A percentile compares a stretch with the other conserved stretches of the same genome.
Conservation (phyloP, 2,329 filamentous ascomycete genomes). For the Periconia macrospinosa region DNA sequence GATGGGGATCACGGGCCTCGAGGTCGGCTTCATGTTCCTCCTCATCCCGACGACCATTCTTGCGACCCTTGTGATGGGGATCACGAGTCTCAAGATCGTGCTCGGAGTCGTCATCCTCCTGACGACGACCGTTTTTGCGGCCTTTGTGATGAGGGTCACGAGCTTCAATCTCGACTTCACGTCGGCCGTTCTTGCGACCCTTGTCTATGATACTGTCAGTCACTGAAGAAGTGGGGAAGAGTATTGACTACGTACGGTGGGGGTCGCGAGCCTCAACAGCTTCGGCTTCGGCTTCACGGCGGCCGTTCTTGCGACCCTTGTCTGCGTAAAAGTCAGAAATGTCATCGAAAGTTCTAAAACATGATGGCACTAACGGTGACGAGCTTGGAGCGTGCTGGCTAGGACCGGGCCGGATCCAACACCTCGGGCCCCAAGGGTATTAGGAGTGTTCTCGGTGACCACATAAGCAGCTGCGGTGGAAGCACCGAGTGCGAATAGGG, state of each 20-base stretch:
- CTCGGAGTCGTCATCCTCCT: neutral
- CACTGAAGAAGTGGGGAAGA: neutral
- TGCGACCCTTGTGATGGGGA: slow-evolving; percentile 2
- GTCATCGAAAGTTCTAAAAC: neutral
- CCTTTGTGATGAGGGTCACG: slow-evolving; percentile 4
- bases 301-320: slow-evolving; percentile 8
- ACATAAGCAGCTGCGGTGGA: slow-evolving; percentile 33
- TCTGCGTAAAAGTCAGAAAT: neutral
- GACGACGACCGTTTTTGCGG: neutral
- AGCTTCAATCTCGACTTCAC: slow-evolving; percentile 1
- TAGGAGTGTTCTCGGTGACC: slow-evolving; percentile 26
- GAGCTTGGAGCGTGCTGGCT: neutral
- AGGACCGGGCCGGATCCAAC: slow-evolving; percentile 1
- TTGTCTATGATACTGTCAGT: slow-evolving; percentile 6
- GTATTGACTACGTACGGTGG: slow-evolving; percentile 5
- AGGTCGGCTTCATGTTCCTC: slow-evolving; percentile 3
- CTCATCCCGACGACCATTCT: neutral
- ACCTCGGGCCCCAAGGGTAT: slow-evolving; percentile 30
- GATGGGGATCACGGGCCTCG: slow-evolving; percentile 4
- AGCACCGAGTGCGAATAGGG: slow-evolving; percentile 36
- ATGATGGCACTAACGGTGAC: neutral
- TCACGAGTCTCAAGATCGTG: slow-evolving; percentile 5
- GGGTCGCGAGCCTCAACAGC: neutral
- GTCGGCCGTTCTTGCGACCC: neutral
- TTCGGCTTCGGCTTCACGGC: neutral